These are phyloP conservation scores for Odonthalia washingtoniensis DNA, from an alignment of 31 red algal species.

Conservation along the genomic window DNA sequence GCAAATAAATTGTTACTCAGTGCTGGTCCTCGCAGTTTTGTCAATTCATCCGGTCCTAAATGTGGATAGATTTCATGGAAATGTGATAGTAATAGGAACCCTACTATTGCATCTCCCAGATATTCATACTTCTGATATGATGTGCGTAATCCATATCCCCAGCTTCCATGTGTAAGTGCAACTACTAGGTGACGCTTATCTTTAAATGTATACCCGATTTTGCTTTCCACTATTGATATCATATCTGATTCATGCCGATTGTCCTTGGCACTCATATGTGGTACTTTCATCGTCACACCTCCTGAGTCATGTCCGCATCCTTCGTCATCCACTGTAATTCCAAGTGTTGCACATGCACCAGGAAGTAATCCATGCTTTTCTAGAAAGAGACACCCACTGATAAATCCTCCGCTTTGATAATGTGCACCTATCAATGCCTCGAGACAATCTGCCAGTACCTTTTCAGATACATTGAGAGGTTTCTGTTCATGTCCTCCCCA, in stretches of 20 bases:
- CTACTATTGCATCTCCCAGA: conserved; percentile 83
- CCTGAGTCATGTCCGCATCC: background rate
- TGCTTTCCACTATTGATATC: conserved; percentile 59
- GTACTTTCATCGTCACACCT: conserved; percentile 28
- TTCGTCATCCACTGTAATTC: conserved; percentile 10
- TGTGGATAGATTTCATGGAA: conserved; percentile 69
- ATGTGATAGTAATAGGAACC: conserved; percentile 67
- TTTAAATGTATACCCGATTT: conserved; percentile 74
- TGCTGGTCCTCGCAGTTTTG: conserved; percentile 67
- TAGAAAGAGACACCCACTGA: conserved; percentile 53
- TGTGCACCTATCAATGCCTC: conserved; percentile 80
- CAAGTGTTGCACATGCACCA: conserved; percentile 47
- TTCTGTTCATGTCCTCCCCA: conserved; percentile 62
- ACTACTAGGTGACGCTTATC: conserved; percentile 73
- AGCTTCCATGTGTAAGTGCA: conserved; percentile 79
- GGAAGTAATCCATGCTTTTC: conserved; percentile 54
- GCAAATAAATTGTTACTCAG: conserved; percentile 87
- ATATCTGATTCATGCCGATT: conserved; percentile 28
- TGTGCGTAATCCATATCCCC: conserved; percentile 47
- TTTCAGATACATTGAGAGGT: conserved; percentile 57
- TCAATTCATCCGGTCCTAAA: conserved; percentile 74
- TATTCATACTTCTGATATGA: conserved; percentile 87
- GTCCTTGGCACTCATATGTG: conserved; percentile 37
- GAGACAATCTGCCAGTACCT: conserved; percentile 85
- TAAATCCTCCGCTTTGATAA: conserved; percentile 68